Evolutionary conservation across 345 rosid genomes (phyloP).

Genomic region (Cardamine occulta): DNA sequence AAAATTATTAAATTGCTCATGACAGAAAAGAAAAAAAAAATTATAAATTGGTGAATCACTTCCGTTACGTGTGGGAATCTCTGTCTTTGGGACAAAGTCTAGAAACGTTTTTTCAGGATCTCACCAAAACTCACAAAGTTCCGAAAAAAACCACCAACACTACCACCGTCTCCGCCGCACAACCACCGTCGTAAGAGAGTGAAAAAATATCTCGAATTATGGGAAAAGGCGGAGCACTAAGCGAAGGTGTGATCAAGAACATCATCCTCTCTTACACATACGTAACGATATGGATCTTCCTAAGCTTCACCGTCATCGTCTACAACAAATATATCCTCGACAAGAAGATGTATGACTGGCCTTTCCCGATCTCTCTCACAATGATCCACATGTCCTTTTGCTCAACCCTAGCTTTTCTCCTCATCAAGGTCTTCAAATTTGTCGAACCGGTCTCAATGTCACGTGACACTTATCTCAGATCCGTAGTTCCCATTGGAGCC

Average conservation of each 20-base stretch:
- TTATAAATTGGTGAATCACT: constrained; percentile 25
- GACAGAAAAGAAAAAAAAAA: no score
- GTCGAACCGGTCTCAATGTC: constrained; percentile 96
- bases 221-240: constrained; percentile 90
- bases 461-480: constrained; percentile 71
- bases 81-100: constrained; percentile 23
- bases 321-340: constrained; percentile 96
- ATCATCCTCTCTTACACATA: constrained; percentile 90
- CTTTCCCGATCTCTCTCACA: constrained; percentile 91
- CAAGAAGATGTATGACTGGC: constrained; percentile 97
- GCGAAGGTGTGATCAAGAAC: constrained; percentile 81
- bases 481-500: constrained; percentile 93
- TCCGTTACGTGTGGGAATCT: constrained; percentile 24
- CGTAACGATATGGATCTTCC: constrained; percentile 97
- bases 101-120: constrained; percentile 36
- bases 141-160: neutral
- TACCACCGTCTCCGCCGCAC: constrained; percentile 28
- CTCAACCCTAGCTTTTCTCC: constrained; percentile 77
- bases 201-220: constrained; percentile 31
- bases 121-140: constrained; percentile 20
- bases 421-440: constrained; percentile 82
- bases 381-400: constrained; percentile 99
- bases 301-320: constrained; percentile 94
- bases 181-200: constrained; percentile 25
- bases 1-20: neutral